A percentile compares a stretch with the other conserved stretches of the same genome.
phyloP scores from a whole-genome alignment of 768 basidiomycete genomes.

The Phaeotremella skinneri region DNA sequence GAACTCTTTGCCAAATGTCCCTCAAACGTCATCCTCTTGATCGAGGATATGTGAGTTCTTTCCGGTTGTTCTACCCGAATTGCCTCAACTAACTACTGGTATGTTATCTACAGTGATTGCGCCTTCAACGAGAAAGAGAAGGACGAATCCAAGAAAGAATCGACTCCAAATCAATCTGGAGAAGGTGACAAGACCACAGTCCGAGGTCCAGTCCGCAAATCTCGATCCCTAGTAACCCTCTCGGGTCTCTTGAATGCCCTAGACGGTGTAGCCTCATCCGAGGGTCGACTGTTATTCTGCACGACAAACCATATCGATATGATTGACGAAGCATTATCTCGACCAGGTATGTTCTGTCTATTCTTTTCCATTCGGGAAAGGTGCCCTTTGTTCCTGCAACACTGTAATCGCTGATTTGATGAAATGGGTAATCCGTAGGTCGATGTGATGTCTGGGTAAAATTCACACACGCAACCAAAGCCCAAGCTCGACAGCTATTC shows the following conservation, averaged over 20 bases:
- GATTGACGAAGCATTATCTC: slow-evolving; percentile 17
- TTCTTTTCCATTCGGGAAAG: neutral
- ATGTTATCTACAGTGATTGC: neutral
- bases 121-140: neutral
- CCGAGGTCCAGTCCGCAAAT: neutral
- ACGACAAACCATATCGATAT: slow-evolving; percentile 25
- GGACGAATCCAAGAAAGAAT: neutral
- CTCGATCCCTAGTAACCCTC: neutral
- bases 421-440: neutral
- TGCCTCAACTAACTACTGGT: neutral
- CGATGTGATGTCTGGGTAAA: slow-evolving; percentile 6
- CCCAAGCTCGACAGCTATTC: neutral
- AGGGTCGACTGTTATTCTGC: slow-evolving; percentile 28
- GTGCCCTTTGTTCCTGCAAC: too few relatives aligned
- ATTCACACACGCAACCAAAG: neutral
- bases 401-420: neutral
- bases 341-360: neutral
- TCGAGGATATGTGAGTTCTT: slow-evolving; percentile 8
- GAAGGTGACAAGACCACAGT: neutral
- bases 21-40: neutral
- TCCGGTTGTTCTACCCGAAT: too few relatives aligned
- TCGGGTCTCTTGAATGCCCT: slow-evolving; percentile 1
- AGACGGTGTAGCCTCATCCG: slow-evolving; percentile 4
- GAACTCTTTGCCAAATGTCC: neutral
- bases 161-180: neutral